Conservation (phyloP, 306 rosid species). For the Mucuna pruriens region DNA sequence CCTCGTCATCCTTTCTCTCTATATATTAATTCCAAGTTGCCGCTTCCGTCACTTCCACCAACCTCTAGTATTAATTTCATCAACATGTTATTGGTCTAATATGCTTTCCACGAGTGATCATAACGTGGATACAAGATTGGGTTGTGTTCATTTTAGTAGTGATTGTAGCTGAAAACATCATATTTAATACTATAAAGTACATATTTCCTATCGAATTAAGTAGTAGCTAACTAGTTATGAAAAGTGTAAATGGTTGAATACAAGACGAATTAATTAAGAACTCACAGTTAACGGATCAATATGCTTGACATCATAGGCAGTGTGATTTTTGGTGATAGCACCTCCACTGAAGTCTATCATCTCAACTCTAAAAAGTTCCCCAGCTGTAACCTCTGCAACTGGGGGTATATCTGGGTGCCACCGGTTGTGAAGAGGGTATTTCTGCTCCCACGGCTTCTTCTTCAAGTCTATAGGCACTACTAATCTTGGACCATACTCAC, state of each 20-base stretch:
- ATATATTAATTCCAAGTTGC: not conserved
- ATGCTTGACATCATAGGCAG: constrained; percentile 64
- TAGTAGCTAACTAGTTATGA: not conserved
- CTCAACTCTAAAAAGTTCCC: constrained; percentile 48
- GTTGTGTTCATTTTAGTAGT: not conserved
- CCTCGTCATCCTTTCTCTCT: no score
- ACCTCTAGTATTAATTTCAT: not conserved
- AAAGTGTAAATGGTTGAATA: not conserved
- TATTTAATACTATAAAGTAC: no score
- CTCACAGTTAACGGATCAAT: constrained; percentile 60
- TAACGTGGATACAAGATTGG: not conserved
- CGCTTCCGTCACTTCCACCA: not conserved
- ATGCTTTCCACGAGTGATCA: not conserved
- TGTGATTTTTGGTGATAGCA: constrained; percentile 47
- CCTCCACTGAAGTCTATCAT: constrained; percentile 61
- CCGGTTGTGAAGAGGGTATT: constrained; percentile 53
- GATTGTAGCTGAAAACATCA: not conserved
- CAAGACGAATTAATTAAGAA: not conserved
- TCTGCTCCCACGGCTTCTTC: constrained; percentile 60
- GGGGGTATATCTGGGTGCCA: constrained; percentile 60
- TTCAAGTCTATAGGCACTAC: constrained; percentile 48
- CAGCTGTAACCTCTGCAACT: constrained; percentile 46
- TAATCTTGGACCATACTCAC: constrained; percentile 38
- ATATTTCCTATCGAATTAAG: not conserved
- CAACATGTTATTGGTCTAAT: not conserved